Base-by-base conservation (phyloP, 208 protist genomes). In the Crithidia fasciculata region DNA sequence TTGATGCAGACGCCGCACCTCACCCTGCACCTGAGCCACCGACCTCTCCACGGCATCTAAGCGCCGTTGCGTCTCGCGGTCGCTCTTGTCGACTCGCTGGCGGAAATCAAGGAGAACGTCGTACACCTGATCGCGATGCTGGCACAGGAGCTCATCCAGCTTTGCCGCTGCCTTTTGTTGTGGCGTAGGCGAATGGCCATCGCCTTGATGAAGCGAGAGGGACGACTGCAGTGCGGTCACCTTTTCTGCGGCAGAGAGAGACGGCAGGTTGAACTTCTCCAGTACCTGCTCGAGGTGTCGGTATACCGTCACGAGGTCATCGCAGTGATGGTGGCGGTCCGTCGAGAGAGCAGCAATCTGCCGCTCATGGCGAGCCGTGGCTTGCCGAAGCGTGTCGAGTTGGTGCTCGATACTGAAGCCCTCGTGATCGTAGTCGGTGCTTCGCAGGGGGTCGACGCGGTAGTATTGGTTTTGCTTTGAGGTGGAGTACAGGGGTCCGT, bases 241-340 rank as follows among this genome's bases (percentile, higher is more conserved):
- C 16, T 16, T 44, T 40, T 68, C 56, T 5, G n/a, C 36, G 12
- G 28, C 9, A 5, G 50, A 4, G 8, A 36, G 18, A 13, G 69
- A 44, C 1, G 47, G 40, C 3, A 81, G 41, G 41, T 41, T 64
- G 7, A 74, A 61, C 43, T 55, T 72, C 41, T 74, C 62, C 39
- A 78, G 39, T 0, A 78, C 64, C 28, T 58, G 62, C 57, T 73
- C 80, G 9, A 81, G 63, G 13, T 84, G 61, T 39, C 57, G 41
- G 65, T 81, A 81, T 6, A 80, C 68, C 5, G 5, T 67, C 0
- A 69, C 54, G 10, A 84, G 50, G 36, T 78, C 8, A 28, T 83
- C 72, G 52, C 78, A 85, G 66, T 81, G 72, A 2, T 84, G 39
- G 19, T 83, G 79, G 19, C 74, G 55, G 18, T 85, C 79, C 3